A percentile compares a stretch with the other conserved stretches of the same genome.
phyloP scores from a whole-genome alignment of 2,329 filamentous ascomycete species.

The Pleochaeta shiraiana region DNA sequence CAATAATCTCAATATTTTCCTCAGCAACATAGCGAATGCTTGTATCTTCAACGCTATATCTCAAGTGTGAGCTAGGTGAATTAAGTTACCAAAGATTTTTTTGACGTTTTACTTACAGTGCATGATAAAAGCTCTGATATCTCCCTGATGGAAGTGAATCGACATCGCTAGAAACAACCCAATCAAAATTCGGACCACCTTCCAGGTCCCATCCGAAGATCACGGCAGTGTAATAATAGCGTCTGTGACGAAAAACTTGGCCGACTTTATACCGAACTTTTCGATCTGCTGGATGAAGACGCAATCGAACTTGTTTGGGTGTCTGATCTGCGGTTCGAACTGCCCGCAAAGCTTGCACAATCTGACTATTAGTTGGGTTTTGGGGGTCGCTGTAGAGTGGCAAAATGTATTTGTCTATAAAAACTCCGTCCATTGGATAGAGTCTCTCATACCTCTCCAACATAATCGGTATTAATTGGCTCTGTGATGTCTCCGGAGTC shows the following conservation, averaged over 20 bases:
- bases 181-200: constrained; percentile 33
- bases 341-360: constrained; percentile 27
- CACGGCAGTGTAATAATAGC: constrained; percentile 59
- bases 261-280: constrained; percentile 50
- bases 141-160: constrained; percentile 35
- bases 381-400: constrained; percentile 16
- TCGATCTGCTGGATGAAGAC: constrained; percentile 10
- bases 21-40: constrained; percentile 56
- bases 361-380: constrained; percentile 19
- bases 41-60: constrained; percentile 38
- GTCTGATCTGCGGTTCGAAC: constrained; percentile 34
- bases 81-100: neutral
- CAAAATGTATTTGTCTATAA: constrained; percentile 20
- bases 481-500: constrained; percentile 8
- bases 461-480: constrained; percentile 19
- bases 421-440: constrained; percentile 20
- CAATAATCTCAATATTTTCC: constrained; percentile 52
- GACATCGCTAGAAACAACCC: constrained; percentile 41
- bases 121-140: constrained; percentile 62
- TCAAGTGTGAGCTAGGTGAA: constrained; percentile 13
- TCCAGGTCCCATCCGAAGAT: constrained; percentile 62
- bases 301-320: constrained; percentile 24
- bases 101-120: constrained; percentile 43
- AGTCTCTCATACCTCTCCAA: constrained; percentile 19
- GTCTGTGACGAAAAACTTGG: constrained; percentile 62